Evolutionary conservation across 345 rosid species (phyloP), one percentile per base, ranked within the genome.

Genomic region (Ailanthus altissimus): DNA sequence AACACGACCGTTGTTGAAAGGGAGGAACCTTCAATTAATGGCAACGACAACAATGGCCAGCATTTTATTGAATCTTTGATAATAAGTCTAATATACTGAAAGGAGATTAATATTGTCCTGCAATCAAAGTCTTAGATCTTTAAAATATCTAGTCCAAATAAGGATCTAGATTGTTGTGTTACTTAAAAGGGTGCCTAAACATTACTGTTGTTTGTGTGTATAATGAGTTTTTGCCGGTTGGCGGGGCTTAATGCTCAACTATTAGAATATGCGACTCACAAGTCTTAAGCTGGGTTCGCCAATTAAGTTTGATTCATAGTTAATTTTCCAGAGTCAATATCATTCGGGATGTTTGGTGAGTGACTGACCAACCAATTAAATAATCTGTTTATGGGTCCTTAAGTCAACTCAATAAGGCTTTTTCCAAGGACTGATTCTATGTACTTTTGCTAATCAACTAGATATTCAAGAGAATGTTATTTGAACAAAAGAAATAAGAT

Each of bases 211-310:
- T 66, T 71, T 70, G 62, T 61, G 50, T 18, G 16, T 47, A 23
- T 62, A 43, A 13, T 63, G 59, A 51, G 76, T 68, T 77, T 72
- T 67, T 83, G 87, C 76, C 77, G 76, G 85, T 75, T 77, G 87
- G 64, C 75, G 78, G 38, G 79, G 42, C 74, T 74, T 74, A 2
- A 59, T n/a, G n/a, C n/a, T n/a, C 12, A 2, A 56, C 21, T 8
- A n/a, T 20, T 23, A n/a, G 26, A 56, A 56, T 56, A 8, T n/a
- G 59, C 59, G 20, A 20, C 8, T 56, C n/a, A n/a, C n/a, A n/a
- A n/a, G n/a, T n/a, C 59, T 32, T n/a, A 56, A 56, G 12, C 5
- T 2, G 59, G 26, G 59, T 54, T 11, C 59, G 8, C 23, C 25
- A 32, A 32, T 32, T 11, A 54, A 54, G 20, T 54, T 10, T 54